phyloP scores from a whole-genome alignment of 768 basidiomycete species.

The Termitomyces sp. region DNA sequence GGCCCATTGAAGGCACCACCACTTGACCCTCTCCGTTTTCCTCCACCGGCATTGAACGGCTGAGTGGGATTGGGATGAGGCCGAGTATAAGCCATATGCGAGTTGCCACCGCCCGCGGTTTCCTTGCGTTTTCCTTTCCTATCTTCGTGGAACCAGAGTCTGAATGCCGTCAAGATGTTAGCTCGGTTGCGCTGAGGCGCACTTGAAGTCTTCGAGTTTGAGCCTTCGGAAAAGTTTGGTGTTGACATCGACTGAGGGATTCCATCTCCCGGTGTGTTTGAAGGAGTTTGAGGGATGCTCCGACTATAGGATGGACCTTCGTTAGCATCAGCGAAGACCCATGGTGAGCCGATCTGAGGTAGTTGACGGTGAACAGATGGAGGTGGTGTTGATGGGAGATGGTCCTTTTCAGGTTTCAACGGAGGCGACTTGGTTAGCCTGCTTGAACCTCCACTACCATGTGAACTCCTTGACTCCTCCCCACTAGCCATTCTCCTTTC shows the following conservation, averaged over 20 bases:
- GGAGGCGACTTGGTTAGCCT: conserved; percentile 74
- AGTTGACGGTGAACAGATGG: conserved; percentile 40
- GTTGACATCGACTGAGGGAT: conserved; percentile 45
- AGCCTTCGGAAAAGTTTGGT: conserved; percentile 35
- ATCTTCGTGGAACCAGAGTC: conserved; percentile 92
- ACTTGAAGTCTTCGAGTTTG: conserved; percentile 11
- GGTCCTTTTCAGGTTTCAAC: conserved; percentile 47
- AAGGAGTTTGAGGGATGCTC: conserved; percentile 36
- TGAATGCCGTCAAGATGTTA: conserved; percentile 81
- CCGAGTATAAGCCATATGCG: conserved; percentile 27
- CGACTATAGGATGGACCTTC: conserved; percentile 33
- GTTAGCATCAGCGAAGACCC: conserved; percentile 59
- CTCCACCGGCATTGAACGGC: conserved; percentile 29
- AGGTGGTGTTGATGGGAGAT: conserved; percentile 52
- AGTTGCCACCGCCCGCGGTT: conserved; percentile 18
- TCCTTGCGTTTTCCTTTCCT: conserved; percentile 84
- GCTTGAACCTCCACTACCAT: conserved; percentile 57
- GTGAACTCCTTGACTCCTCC: conserved; percentile 63
- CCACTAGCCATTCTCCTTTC: conserved; percentile 42
- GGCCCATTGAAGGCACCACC: conserved; percentile 27
- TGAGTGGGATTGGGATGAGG: conserved; percentile 14
- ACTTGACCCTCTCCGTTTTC: conserved; percentile 47
- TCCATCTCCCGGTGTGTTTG: conserved; percentile 52
- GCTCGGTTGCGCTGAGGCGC: conserved; percentile 62
- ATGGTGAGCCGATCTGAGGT: conserved; percentile 61